phyloP scores from a whole-genome alignment of 148 eudicot genomes.

The Linanthus parryae region DNA sequence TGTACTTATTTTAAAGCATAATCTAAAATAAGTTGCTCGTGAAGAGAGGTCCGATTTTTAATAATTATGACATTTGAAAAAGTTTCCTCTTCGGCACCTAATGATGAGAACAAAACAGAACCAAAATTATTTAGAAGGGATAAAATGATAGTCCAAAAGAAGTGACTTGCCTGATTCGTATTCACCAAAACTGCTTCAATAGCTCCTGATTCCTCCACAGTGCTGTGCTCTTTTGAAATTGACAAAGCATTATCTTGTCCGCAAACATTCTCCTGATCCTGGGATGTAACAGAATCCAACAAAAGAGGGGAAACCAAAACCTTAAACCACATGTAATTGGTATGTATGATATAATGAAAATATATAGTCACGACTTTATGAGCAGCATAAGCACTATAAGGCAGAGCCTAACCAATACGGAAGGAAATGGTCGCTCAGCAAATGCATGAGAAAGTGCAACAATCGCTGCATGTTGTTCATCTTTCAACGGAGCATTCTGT shows the following conservation, averaged over 20 bases:
- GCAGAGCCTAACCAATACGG: constrained; percentile 49
- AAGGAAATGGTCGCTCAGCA: constrained; percentile 87
- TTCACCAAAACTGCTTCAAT: constrained; percentile 78
- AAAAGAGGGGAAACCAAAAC: neutral
- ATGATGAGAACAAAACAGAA: too few relatives aligned
- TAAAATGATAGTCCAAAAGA: neutral
- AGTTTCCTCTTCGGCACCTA: too few relatives aligned
- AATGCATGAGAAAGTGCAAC: constrained; percentile 82
- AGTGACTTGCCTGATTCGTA: constrained; percentile 64
- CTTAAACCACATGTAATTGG: too few relatives aligned
- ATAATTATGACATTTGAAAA: too few relatives aligned
- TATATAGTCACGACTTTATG: too few relatives aligned
- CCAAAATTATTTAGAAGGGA: neutral
- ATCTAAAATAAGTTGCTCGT: too few relatives aligned
- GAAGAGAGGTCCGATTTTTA: too few relatives aligned
- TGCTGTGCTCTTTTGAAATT: constrained; percentile 41
- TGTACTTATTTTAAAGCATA: too few relatives aligned
- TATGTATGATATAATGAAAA: too few relatives aligned
- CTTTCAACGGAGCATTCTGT: constrained; percentile 90
- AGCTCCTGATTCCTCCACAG: constrained; percentile 55
- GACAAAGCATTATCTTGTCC: constrained; percentile 55
- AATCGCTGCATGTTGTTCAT: constrained; percentile 89
- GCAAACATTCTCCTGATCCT: constrained; percentile 42
- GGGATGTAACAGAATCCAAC: constrained; percentile 16
- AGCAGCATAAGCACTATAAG: neutral